Conservation (phyloP, 139 green algal genomes). For the Tetraselmis chui region DNA sequence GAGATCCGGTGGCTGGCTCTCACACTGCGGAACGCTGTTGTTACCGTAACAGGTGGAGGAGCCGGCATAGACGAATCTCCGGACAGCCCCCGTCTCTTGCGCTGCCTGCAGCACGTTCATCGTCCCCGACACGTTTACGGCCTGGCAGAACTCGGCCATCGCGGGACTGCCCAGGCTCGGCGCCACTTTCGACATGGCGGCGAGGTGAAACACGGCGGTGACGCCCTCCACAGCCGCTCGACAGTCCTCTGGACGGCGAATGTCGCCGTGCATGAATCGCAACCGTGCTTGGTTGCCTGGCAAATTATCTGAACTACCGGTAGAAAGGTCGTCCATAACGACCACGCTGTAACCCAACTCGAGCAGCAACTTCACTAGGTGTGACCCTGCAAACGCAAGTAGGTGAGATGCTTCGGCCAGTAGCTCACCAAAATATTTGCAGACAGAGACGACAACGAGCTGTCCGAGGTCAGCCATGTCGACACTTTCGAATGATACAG, state of each 20-base stretch:
- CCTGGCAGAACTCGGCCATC: not conserved
- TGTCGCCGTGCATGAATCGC: not conserved
- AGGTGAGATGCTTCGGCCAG: too few relatives aligned
- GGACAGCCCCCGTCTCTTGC: not conserved
- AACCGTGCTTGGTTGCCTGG: not conserved
- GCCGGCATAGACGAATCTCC: not conserved
- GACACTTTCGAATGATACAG: too few relatives aligned
- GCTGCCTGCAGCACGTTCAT: not conserved
- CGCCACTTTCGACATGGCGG: not conserved
- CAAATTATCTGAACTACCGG: not conserved
- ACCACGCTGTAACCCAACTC: not conserved
- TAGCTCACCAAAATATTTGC: too few relatives aligned
- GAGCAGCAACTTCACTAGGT: not conserved
- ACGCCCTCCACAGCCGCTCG: not conserved
- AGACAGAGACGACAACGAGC: too few relatives aligned
- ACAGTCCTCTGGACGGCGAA: not conserved
- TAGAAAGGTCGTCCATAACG: not conserved
- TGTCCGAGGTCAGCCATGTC: too few relatives aligned
- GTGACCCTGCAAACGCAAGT: not conserved
- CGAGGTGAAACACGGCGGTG: not conserved
- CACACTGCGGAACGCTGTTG: not conserved
- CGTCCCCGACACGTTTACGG: not conserved
- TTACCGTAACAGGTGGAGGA: not conserved
- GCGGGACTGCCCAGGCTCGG: not conserved
- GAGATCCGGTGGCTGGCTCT: not conserved